Evolutionary conservation across 352 stramenopile genomes (phyloP).

Genomic region (Globisporangium paroecandrum): DNA sequence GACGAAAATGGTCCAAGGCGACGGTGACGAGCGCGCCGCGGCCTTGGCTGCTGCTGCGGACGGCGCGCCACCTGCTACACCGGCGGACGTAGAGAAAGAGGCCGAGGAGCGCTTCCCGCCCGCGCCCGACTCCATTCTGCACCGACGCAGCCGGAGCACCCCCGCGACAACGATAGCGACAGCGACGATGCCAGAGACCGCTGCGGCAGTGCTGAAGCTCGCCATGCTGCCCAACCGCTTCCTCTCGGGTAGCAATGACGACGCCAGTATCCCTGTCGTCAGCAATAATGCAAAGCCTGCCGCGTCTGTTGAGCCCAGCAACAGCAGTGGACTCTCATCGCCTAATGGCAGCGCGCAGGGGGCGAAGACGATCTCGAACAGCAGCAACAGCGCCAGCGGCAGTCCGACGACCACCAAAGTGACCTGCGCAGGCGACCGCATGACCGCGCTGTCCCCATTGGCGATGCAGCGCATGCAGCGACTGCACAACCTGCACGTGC

Average conservation of each 20-base stretch:
- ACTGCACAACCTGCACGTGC: conserved; percentile 29
- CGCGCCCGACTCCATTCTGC: not conserved
- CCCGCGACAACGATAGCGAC: conserved; percentile 1
- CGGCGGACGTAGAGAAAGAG: not conserved
- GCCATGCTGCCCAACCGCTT: conserved; percentile 13
- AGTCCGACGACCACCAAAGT: not conserved
- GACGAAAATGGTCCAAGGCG: not conserved
- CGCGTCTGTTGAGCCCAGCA: not conserved
- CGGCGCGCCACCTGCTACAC: too few species aligned
- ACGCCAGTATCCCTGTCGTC: not conserved
- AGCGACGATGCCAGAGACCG: not conserved
- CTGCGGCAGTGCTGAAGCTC: not conserved
- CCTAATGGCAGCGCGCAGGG: not conserved
- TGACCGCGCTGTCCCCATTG: conserved; percentile 21
- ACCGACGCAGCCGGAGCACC: conserved; percentile 12
- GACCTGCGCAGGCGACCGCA: not conserved
- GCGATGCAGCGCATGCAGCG: conserved; percentile 36
- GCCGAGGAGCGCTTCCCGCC: not conserved
- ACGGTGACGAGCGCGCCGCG: not conserved
- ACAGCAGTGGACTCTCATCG: not conserved
- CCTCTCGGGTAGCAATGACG: not conserved
- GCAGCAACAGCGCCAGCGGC: conserved; percentile 7
- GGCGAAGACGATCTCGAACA: not conserved
- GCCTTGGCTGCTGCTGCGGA: not conserved
- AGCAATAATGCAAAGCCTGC: not conserved